A percentile compares a stretch with the other conserved stretches of the same genome.
These are phyloP conservation scores for Esteya vermicola DNA, from an alignment of 2,329 filamentous ascomycete species.

Conservation along the genomic window DNA sequence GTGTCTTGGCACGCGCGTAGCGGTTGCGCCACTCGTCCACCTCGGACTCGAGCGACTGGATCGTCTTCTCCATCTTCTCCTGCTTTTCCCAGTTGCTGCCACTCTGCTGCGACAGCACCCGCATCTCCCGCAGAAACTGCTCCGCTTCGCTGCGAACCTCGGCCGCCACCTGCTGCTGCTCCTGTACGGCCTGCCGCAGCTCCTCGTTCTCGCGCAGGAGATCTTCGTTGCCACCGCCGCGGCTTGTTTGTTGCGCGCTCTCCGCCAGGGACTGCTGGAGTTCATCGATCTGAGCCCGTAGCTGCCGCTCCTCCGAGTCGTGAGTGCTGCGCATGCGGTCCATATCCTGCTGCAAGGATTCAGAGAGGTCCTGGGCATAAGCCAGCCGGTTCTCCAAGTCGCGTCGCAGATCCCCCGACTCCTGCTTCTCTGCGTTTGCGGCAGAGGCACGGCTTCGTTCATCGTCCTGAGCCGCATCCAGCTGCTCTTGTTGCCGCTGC, in stretches of 20 bases:
- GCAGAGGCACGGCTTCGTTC: conserved; percentile 39
- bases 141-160: conserved; percentile 77
- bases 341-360: conserved; percentile 65
- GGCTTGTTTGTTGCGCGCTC: conserved; percentile 8
- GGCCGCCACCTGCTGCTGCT: conserved; percentile 73
- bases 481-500: conserved; percentile 58
- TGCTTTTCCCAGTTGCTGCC: conserved; percentile 69
- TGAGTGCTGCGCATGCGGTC: conserved; percentile 59
- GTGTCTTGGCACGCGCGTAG: conserved; percentile 78
- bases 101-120: conserved; percentile 66
- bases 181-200: conserved; percentile 46
- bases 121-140: conserved; percentile 80
- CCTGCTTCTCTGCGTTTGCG: conserved; percentile 49
- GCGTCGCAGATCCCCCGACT: conserved; percentile 52
- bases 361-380: conserved; percentile 63
- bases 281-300: conserved; percentile 50
- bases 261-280: conserved; percentile 21
- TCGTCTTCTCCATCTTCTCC: conserved; percentile 58
- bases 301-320: conserved; percentile 42
- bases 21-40: conserved; percentile 82
- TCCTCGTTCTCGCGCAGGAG: conserved; percentile 55
- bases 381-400: conserved; percentile 60
- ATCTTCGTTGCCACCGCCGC: conserved; percentile 31
- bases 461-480: conserved; percentile 43
- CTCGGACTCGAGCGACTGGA: conserved; percentile 66